phyloP scores from a whole-genome alignment of 2,329 filamentous ascomycete genomes.

The Exophiala sp. region DNA sequence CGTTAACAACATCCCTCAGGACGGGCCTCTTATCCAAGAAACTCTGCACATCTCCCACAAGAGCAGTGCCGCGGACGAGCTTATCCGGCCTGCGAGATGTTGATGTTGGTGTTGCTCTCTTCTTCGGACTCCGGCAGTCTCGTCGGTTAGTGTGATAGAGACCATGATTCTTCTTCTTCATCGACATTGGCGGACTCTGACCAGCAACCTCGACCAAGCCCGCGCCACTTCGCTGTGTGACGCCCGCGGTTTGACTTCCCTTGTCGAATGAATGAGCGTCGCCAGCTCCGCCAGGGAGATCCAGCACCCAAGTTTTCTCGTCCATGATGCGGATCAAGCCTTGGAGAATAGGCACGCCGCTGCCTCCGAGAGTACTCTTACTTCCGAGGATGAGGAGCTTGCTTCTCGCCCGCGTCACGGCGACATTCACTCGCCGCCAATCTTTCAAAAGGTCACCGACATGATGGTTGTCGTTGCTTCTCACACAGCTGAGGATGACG shows the following conservation, averaged over 20 bases:
- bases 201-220: slow-evolving; percentile 11
- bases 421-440: slow-evolving; percentile 90
- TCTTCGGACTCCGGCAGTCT: slow-evolving; percentile 34
- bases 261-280: slow-evolving; percentile 65
- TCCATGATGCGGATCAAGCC: slow-evolving; percentile 74
- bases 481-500: slow-evolving; percentile 77
- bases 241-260: slow-evolving; percentile 22
- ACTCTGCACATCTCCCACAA: slow-evolving; percentile 38
- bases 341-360: slow-evolving; percentile 65
- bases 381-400: slow-evolving; percentile 88
- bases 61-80: slow-evolving; percentile 50
- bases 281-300: slow-evolving; percentile 60
- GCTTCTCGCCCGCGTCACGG: slow-evolving; percentile 84
- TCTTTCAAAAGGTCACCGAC: slow-evolving; percentile 92
- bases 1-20: slow-evolving; percentile 71
- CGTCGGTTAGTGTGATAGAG: slow-evolving; percentile 25
- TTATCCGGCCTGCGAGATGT: slow-evolving; percentile 47
- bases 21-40: slow-evolving; percentile 63
- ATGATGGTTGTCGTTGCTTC: slow-evolving; percentile 71
- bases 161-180: background rate
- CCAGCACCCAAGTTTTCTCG: slow-evolving; percentile 68
- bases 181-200: background rate
- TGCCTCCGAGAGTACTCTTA: slow-evolving; percentile 61
- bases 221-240: slow-evolving; percentile 9
- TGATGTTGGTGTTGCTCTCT: slow-evolving; percentile 9